Percentiles rank a stretch among this genome's conserved stretches.
Conservation (phyloP, 2,329 filamentous ascomycete genomes). For the Cytospora paraplurivora region DNA sequence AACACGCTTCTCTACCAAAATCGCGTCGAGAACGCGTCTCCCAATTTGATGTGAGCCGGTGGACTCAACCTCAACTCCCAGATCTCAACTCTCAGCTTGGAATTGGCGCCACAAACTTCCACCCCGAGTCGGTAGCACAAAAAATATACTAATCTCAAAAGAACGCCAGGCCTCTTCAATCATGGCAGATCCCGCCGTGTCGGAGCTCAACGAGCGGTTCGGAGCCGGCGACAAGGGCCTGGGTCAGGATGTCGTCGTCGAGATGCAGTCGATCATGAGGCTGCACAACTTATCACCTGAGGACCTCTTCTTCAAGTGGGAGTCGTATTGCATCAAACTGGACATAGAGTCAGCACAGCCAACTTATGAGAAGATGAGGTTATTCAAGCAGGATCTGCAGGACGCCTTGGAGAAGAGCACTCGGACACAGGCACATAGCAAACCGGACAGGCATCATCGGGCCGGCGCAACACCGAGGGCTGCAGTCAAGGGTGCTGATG, state of each 20-base stretch:
- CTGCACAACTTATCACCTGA: constrained; percentile 79
- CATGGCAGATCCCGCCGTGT: constrained; percentile 44
- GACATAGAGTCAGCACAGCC: constrained; percentile 75
- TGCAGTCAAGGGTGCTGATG: constrained; percentile 61
- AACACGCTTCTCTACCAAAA: constrained; percentile 8
- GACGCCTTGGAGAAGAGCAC: constrained; percentile 79
- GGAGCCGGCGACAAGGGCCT: constrained; percentile 59
- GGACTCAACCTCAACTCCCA: background rate
- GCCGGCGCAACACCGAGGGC: constrained; percentile 64
- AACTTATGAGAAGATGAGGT: constrained; percentile 69
- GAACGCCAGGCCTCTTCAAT: constrained; percentile 25
- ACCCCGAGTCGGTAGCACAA: too few species aligned
- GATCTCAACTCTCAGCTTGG: background rate
- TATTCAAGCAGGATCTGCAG: constrained; percentile 85
- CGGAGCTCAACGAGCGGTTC: constrained; percentile 56
- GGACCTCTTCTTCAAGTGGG: constrained; percentile 98
- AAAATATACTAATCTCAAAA: too few species aligned
- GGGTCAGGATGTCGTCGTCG: constrained; percentile 74
- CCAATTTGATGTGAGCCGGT: constrained; percentile 3
- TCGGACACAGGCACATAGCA: constrained; percentile 60
- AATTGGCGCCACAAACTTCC: background rate
- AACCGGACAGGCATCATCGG: constrained; percentile 60
- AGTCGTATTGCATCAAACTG: constrained; percentile 96
- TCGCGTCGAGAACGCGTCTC: constrained; percentile 26
- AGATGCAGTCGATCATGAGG: constrained; percentile 83